These are phyloP conservation scores for Copromyces sp. DNA, from an alignment of 495 filamentous ascomycete genomes.

Conservation along the genomic window DNA sequence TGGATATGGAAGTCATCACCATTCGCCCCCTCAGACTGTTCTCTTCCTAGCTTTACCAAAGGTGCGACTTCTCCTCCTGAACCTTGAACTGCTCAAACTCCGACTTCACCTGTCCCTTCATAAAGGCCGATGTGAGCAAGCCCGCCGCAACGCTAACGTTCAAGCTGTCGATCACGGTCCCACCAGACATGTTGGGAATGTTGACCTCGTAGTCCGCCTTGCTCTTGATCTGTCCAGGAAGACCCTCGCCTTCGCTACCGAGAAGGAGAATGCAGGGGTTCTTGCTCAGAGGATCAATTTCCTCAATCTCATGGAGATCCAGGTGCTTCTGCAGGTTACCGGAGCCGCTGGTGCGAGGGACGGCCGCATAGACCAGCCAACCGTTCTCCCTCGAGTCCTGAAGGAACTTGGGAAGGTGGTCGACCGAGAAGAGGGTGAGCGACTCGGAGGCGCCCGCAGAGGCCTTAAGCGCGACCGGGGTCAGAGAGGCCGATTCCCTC, in stretches of 20 bases:
- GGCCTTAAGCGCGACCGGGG: conserved; percentile 70
- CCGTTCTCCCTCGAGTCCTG: conserved; percentile 53
- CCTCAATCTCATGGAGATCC: conserved; percentile 23
- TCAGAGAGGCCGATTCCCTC: conserved; percentile 58
- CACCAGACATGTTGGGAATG: conserved; percentile 34
- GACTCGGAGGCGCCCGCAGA: conserved; percentile 78
- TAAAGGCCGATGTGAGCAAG: conserved; percentile 53
- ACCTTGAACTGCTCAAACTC: conserved; percentile 10
- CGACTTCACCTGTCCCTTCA: conserved; percentile 22
- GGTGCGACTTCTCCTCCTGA: conserved; percentile 7
- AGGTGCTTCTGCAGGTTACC: conserved; percentile 21
- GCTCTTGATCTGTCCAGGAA: conserved; percentile 49
- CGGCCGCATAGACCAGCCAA: conserved; percentile 76
- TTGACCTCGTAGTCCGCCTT: conserved; percentile 51
- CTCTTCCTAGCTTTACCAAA: conserved; percentile 11
- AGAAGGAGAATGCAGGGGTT: conserved; percentile 70
- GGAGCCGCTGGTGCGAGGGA: conserved; percentile 38
- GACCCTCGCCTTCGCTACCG: conserved; percentile 71
- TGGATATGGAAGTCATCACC: neutral
- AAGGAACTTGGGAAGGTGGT: conserved; percentile 58
- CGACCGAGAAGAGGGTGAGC: conserved; percentile 57
- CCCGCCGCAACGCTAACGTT: conserved; percentile 83
- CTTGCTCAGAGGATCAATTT: conserved; percentile 40
- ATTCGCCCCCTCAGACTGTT: neutral
- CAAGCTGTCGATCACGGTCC: conserved; percentile 58